Base-by-base conservation (phyloP, 306 rosid species). In the Citrullus colocynthis region DNA sequence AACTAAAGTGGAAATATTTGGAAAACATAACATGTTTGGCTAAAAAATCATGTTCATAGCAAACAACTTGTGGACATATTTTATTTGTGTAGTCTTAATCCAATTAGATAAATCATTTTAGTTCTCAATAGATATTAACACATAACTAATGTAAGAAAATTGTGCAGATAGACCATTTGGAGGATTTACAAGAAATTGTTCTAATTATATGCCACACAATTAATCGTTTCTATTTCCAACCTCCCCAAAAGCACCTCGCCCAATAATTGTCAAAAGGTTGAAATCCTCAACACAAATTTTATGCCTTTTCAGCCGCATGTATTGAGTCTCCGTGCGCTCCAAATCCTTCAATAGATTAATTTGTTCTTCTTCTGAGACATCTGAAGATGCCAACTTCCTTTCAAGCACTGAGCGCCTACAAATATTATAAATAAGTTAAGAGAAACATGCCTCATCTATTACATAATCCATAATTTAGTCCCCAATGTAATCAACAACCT, bases 201-300 rank as follows among this genome's bases (percentile, higher is more conserved):
- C 6, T 34, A 36, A 36, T 2, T n/a, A 52, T 51, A 18, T 36
- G 32, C 9, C 32, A 55, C 24, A 55, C 6, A 6, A 49, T 45
- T 7, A 24, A 32, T 51, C 4, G 73, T 84, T 78, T 59, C 75
- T 60, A 75, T 81, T 44, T 81, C 83, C 85, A 67, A 94, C 98
- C 97, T 93, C 98, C 80, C 92, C 98, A 75, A 91, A 94, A 82
- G 98, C 97, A 60, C 98, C 98, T 83, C 98, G 87, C 79, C 98
- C 98, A 70, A 94, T 91, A 48, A 94, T 91, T 79, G 89, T 84
- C 77, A 90, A 87, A 83, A 91, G 97, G 78, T 94, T 90, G 78
- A 94, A 94, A 85, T 94, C 97, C 37, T 89, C 90, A 41, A 90
- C 98, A 85, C 95, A 90, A 75, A 94, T 91, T 82, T 89, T 94